These are phyloP conservation scores for Auriculariales sp. DNA, from an alignment of 768 basidiomycete genomes.

Conservation along the genomic window DNA sequence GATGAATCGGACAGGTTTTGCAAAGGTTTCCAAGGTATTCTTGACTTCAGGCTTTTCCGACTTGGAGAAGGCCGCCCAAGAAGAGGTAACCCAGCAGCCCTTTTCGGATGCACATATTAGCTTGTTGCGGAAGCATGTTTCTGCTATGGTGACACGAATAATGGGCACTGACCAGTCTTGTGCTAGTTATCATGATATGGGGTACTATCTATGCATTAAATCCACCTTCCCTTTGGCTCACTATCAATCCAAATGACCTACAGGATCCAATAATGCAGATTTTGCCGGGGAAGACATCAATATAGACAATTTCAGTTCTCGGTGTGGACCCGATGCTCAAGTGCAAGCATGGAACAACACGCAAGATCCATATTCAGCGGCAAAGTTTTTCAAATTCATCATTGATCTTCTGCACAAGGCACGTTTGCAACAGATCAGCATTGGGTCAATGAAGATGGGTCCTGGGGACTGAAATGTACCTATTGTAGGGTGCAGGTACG, in stretches of 20 bases:
- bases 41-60: too few species aligned
- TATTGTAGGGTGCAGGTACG: too few species aligned
- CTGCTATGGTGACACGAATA: conserved; percentile 8
- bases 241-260: conserved; percentile 25
- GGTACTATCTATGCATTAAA: conserved; percentile 15
- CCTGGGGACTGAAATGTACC: too few species aligned
- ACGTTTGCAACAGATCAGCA: too few species aligned
- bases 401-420: too few species aligned
- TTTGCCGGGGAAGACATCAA: conserved; percentile 29
- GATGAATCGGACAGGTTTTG: too few species aligned
- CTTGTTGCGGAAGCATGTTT: conserved; percentile 7
- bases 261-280: conserved; percentile 31
- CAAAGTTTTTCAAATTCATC: conserved; percentile 25
- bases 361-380: conserved; percentile 25
- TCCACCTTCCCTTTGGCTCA: conserved; percentile 27
- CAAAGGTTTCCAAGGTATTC: too few species aligned
- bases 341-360: conserved; percentile 18
- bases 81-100: too few species aligned
- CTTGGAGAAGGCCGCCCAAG: too few species aligned
- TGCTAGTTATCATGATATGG: conserved; percentile 18
- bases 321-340: conserved; percentile 12
- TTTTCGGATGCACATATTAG: conserved; percentile 1
- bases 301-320: conserved; percentile 20
- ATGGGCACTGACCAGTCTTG: conserved; percentile 8
- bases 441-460: too few species aligned